A percentile compares a stretch with the other conserved stretches of the same genome.
phyloP scores from a whole-genome alignment of 352 stramenopile genomes.

The Pythium sukuiense region DNA sequence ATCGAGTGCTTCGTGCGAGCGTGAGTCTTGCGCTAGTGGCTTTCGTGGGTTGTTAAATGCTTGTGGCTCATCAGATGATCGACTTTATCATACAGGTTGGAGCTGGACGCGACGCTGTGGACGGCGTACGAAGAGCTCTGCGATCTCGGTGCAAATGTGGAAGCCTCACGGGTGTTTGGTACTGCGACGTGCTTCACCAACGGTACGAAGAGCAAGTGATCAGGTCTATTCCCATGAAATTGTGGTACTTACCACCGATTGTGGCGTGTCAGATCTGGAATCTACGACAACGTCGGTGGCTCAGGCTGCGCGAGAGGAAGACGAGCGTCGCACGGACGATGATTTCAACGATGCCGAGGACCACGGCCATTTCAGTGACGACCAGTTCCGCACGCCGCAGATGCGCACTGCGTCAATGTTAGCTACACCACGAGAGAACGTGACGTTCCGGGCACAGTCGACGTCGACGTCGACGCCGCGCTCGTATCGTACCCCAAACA shows the following conservation, averaged over 20 bases:
- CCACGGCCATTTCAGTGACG: constrained; percentile 4
- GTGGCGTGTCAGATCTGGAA: not conserved
- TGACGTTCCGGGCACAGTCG: constrained; percentile 1
- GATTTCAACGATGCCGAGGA: not conserved
- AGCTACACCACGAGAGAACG: constrained; percentile 11
- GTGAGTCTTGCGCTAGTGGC: constrained; percentile 28
- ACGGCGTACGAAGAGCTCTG: constrained; percentile 92
- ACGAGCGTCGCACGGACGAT: not conserved
- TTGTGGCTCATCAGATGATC: not conserved
- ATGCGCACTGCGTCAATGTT: not conserved
- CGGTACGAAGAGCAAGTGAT: not conserved
- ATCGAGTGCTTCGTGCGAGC: constrained; percentile 90
- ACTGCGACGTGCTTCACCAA: constrained; percentile 33
- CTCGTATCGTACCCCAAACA: constrained; percentile 22
- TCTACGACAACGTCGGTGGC: constrained; percentile 3
- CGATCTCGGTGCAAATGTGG: constrained; percentile 84
- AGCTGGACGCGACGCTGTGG: constrained; percentile 92
- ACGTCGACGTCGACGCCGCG: constrained; percentile 7
- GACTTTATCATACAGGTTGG: constrained; percentile 40
- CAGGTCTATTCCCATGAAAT: not conserved
- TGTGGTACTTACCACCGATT: not conserved
- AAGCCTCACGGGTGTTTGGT: constrained; percentile 68
- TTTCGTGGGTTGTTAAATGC: too few relatives aligned
- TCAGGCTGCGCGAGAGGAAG: constrained; percentile 4
- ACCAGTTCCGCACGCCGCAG: constrained; percentile 21